Percentiles rank a stretch among this genome's conserved stretches.
Conservation (phyloP, 495 filamentous ascomycete species). For the Hypoxylon crocopeplum region DNA sequence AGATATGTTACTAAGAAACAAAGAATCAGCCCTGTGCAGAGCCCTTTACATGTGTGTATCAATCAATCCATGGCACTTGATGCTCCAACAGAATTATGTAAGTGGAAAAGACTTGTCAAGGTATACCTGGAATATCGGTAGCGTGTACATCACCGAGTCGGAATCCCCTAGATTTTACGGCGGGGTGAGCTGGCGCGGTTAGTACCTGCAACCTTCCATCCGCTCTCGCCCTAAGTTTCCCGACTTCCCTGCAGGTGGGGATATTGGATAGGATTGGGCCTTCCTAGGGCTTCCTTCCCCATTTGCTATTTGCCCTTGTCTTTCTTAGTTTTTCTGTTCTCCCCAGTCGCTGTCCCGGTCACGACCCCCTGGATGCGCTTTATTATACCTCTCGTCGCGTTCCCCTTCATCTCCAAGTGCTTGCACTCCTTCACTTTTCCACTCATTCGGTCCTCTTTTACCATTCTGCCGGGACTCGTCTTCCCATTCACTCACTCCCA, state of each 20-base stretch:
- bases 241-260: slow-evolving; percentile 20
- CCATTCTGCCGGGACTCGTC: slow-evolving; percentile 20
- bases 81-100: background rate
- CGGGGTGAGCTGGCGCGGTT: background rate
- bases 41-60: slow-evolving; percentile 4
- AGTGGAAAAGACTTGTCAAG: background rate
- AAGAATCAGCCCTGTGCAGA: slow-evolving; percentile 11
- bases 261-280: slow-evolving; percentile 6
- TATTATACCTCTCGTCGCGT: slow-evolving; percentile 35
- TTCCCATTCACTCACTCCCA: slow-evolving; percentile 32
- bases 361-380: slow-evolving; percentile 22
- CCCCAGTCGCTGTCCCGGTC: slow-evolving; percentile 4
- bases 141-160: slow-evolving; percentile 12
- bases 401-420: slow-evolving; percentile 32
- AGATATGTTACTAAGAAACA: background rate
- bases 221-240: slow-evolving; percentile 18
- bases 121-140: slow-evolving; percentile 3
- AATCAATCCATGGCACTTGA: background rate
- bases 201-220: slow-evolving; percentile 20
- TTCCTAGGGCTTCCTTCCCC: slow-evolving; percentile 26
- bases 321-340: slow-evolving; percentile 1
- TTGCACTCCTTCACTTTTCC: slow-evolving; percentile 30
- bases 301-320: background rate
- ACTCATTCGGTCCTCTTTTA: slow-evolving; percentile 23
- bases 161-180: background rate